phyloP scores from a whole-genome alignment of 73 alveolate species.

The Paramecium sexaurelia region DNA sequence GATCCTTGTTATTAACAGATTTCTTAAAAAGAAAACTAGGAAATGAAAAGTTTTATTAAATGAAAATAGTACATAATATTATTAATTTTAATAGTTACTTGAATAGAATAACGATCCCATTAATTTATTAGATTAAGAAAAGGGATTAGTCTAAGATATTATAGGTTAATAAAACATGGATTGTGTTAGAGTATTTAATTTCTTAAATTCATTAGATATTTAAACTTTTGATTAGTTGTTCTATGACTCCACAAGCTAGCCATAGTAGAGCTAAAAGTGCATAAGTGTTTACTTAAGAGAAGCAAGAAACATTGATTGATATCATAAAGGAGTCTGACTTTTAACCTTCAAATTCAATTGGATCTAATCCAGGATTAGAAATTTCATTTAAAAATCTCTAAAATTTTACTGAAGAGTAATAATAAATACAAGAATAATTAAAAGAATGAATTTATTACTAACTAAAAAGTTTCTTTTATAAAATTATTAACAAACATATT shows the following conservation, averaged over 20 bases:
- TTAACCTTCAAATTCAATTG: background rate
- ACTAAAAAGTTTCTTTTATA: background rate
- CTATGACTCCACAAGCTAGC: conserved; percentile 50
- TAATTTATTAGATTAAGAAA: conserved; percentile 2
- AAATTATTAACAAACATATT: no score
- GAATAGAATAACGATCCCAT: conserved; percentile 34
- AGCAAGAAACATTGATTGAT: conserved; percentile 10
- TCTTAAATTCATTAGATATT: background rate
- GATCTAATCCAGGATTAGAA: conserved; percentile 50
- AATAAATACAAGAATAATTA: background rate
- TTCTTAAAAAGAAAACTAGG: conserved; percentile 40
- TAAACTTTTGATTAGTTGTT: conserved; percentile 15
- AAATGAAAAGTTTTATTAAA: conserved; percentile 40
- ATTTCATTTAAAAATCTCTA: conserved; percentile 41
- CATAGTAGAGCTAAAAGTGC: conserved; percentile 55
- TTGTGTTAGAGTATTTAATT: conserved; percentile 26
- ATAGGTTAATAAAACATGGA: conserved; percentile 44
- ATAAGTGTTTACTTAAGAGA: conserved; percentile 10
- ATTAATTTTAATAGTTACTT: background rate
- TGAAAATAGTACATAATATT: background rate
- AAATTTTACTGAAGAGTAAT: background rate
- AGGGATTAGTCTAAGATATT: background rate
- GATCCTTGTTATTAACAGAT: conserved; percentile 33
- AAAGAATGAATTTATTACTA: background rate
- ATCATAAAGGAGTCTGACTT: conserved; percentile 9